Evolutionary conservation across 2,329 filamentous ascomycete genomes (phyloP), one percentile per base, ranked within the genome.

Genomic region (Hypoxylon sp.): DNA sequence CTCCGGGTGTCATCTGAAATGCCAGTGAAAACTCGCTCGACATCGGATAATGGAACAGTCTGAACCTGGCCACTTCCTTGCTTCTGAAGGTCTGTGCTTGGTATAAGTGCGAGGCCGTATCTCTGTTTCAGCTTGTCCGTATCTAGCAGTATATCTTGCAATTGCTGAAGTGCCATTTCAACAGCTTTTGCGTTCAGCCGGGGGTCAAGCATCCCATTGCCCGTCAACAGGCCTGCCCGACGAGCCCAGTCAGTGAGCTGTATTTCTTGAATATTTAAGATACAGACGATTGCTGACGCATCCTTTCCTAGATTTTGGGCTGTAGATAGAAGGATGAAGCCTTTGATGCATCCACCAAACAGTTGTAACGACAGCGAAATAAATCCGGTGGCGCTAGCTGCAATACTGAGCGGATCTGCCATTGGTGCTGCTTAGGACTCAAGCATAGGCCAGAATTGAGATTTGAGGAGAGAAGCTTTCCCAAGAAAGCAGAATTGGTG

Each of bases 171-270:
- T 24, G 24, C 37, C 50, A 53, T 53, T 27, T 53, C 50, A 53
- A 53, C 50, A 3, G 50, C 50, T 3, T n/a, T 53, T 32, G 50
- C 6, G 24, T 53, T 53, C 10, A 53, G 21, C 15, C 31, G 50
- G 3, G 50, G 50, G 21, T 53, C 31, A 8, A 53, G 50, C 2
- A 6, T 24, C 24, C 31, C 50, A 37, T 53, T 21, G 10, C 50
- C 50, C 5, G 31, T 37, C 31, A 53, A 37, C 35, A 53, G 32
- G 50, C 50, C 50, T 11, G 50, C 50, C 31, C 50, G 31, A 24
- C 50, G 50, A 39, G 50, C 50, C 50, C 50, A 53, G 31, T 53
- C 50, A 13, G 50, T 53, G 7, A 53, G 32, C 50, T 53, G 50
- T 39, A 53, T 53, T 13, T 53, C 50, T 17, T 53, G 50, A 21